A percentile compares a stretch with the other conserved stretches of the same genome.
These are phyloP conservation scores for Beauveria rudraprayagi DNA, from an alignment of 2,329 filamentous ascomycete species.

Conservation along the genomic window DNA sequence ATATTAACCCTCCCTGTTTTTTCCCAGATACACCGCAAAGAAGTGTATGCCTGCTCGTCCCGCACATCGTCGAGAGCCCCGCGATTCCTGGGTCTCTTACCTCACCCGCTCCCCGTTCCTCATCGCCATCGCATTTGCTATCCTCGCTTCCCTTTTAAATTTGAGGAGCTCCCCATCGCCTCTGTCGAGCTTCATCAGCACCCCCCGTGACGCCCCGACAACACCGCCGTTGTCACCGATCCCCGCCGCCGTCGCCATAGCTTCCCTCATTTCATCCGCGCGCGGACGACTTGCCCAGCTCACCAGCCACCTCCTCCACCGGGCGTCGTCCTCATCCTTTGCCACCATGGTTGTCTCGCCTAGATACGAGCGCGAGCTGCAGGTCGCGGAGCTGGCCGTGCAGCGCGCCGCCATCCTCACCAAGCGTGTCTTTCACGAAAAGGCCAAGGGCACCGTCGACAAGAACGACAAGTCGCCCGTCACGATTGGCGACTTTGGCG, in stretches of 20 bases:
- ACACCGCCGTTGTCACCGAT: neutral
- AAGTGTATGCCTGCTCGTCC: neutral
- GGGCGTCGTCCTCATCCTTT: conserved; percentile 13
- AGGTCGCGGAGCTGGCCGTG: conserved; percentile 79
- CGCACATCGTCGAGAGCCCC: neutral
- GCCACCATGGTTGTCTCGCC: conserved; percentile 26
- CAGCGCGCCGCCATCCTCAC: conserved; percentile 60
- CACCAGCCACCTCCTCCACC: conserved; percentile 10
- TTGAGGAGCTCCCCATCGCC: neutral
- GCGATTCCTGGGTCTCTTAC: neutral
- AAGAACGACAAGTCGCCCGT: conserved; percentile 96
- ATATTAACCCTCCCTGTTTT: neutral
- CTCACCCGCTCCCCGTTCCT: neutral
- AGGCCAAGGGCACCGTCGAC: conserved; percentile 80
- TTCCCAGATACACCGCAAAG: neutral
- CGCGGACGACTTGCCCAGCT: conserved; percentile 15
- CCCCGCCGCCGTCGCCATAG: neutral
- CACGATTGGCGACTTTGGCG: conserved; percentile 95
- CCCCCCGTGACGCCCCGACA: neutral
- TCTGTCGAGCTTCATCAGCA: neutral
- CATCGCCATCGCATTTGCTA: neutral
- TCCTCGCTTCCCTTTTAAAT: neutral
- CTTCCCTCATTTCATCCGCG: conserved; percentile 12
- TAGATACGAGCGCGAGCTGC: conserved; percentile 68
- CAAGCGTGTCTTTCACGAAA: conserved; percentile 58